These are phyloP conservation scores for Ganoderma multipileum DNA, from an alignment of 1,284 basidiomycete species.

Conservation along the genomic window DNA sequence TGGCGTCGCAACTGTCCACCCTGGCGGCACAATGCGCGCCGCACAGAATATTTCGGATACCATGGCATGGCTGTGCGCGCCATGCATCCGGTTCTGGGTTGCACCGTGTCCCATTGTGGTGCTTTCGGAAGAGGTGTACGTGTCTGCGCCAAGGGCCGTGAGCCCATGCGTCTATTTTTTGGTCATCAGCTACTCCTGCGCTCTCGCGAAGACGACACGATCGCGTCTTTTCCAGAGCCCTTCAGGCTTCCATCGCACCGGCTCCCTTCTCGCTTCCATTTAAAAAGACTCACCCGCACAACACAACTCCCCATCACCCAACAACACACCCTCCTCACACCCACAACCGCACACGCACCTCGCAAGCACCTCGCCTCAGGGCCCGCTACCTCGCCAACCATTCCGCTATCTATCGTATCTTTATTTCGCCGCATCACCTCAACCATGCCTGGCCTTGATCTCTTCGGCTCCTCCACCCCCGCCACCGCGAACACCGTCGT, in stretches of 20 bases:
- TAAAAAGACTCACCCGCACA: neutral
- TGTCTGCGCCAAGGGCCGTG: neutral
- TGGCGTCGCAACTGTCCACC: neutral
- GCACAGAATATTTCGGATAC: neutral
- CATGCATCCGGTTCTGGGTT: neutral
- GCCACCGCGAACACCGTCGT: constrained; percentile 29
- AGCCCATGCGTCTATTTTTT: neutral
- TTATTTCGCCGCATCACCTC: constrained; percentile 13
- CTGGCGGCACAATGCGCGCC: neutral
- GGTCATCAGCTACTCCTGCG: neutral
- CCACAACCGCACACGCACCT: constrained; percentile 2
- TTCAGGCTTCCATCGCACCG: neutral
- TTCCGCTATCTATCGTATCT: constrained; percentile 26
- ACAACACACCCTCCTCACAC: neutral
- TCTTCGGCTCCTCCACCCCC: constrained; percentile 42
- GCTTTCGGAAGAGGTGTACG: neutral
- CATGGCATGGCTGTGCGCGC: neutral
- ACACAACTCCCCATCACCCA: constrained; percentile 2
- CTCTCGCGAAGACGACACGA: neutral
- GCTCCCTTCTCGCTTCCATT: neutral
- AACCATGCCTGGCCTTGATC: constrained; percentile 52
- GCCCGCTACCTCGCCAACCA: constrained; percentile 1
- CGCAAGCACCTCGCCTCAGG: constrained; percentile 10
- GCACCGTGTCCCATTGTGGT: neutral
- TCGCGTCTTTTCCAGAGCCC: neutral